Percentiles rank a stretch among this genome's conserved stretches.
Evolutionary conservation across 2,329 filamentous ascomycete genomes (phyloP).

Genomic region (Cladosporium austrohemisphaericum): DNA sequence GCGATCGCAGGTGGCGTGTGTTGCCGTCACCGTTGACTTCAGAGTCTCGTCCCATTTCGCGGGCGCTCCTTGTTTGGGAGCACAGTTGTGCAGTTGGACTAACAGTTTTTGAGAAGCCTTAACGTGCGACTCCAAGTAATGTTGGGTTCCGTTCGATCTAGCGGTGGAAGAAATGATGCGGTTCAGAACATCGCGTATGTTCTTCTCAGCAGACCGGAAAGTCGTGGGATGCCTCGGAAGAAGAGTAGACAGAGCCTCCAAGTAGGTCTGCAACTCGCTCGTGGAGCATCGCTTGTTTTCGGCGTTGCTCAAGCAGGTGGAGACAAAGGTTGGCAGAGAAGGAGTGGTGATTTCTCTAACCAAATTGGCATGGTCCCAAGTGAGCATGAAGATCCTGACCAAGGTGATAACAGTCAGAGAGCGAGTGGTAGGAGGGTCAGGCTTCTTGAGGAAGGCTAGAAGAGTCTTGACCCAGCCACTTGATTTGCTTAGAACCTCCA

Average conservation of each 20-base stretch:
- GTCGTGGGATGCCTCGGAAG: conserved; percentile 79
- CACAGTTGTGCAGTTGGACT: conserved; percentile 72
- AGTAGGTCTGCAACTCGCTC: conserved; percentile 57
- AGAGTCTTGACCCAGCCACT: conserved; percentile 76
- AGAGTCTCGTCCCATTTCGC: conserved; percentile 75
- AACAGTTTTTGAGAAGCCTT: conserved; percentile 61
- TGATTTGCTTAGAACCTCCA: conserved; percentile 71
- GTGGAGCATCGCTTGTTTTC: conserved; percentile 34
- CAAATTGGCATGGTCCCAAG: conserved; percentile 77
- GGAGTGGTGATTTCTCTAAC: conserved; percentile 85
- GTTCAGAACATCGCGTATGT: conserved; percentile 46
- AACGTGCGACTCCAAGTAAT: conserved; percentile 22
- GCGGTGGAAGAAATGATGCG: conserved; percentile 39
- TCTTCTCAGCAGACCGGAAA: conserved; percentile 69
- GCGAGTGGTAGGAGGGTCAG: conserved; percentile 70
- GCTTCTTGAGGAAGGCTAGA: conserved; percentile 73
- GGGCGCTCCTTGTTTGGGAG: conserved; percentile 70
- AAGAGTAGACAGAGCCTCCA: conserved; percentile 67
- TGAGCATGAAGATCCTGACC: conserved; percentile 77
- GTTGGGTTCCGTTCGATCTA: neutral
- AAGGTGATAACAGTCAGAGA: conserved; percentile 73
- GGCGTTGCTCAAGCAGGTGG: conserved; percentile 65
- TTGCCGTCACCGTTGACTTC: conserved; percentile 57
- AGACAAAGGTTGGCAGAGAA: conserved; percentile 69
- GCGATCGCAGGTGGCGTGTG: conserved; percentile 69